Base-by-base conservation (phyloP, 495 filamentous ascomycete species). In the Penicillium bovifimosum region DNA sequence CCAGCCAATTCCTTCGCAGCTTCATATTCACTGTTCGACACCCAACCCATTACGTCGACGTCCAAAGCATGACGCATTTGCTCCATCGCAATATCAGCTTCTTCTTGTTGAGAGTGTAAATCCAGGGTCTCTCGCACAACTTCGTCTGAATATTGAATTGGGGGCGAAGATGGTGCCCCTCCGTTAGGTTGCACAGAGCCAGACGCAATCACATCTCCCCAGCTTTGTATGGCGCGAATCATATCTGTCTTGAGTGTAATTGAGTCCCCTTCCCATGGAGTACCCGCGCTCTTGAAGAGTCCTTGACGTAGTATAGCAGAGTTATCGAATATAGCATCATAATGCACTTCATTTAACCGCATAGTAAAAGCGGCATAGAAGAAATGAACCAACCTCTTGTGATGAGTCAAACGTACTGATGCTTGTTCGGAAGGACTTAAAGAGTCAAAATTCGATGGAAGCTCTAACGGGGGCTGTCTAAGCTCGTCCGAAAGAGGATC, bases 221-320 rank as follows among this genome's bases (percentile, higher is more conserved):
- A 33, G 4, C 9, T 11, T 11, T 33, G 32, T 2, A 33, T 11
- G 2, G 32, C 10, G 9, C 32, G 32, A 11, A 33, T 33, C 32
- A 33, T 33, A 6, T 33, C 32, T 9, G 32, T 10, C 9, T 10
- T 6, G 3, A 33, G 32, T 9, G 32, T 33, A 33, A 62, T 40
- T 8, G 44, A 58, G 35, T 67, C 58, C 26, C 64, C 64, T 54
- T 69, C 62, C 62, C 66, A 69, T n/a, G 66, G 63, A 0, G 40
- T 54, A 45, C 57, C 48, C 0, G 58, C 59, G 29, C 47, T 36
- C 26, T 59, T 51, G 40, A 60, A 61, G 5, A 67, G 56, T 11
- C 55, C 56, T 39, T 63, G 66, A n/a, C 40, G 56, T 1, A 65
- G 41, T 14, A 62, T 69, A 17, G 35, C 36, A 20, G 54, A 52